phyloP scores from a whole-genome alignment of 768 basidiomycete species.

The Boletus huronensis region DNA sequence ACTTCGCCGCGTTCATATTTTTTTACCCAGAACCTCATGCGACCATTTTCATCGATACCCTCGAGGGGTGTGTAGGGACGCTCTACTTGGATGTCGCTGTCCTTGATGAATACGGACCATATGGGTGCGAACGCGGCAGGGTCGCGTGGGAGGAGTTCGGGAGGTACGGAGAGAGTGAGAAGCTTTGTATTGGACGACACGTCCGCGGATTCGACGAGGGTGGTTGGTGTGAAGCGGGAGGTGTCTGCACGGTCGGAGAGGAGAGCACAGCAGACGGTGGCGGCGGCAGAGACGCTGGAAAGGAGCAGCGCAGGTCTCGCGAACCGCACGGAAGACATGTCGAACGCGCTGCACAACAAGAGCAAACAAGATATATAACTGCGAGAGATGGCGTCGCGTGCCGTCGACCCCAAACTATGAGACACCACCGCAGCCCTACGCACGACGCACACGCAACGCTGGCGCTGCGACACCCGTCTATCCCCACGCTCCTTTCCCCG shows the following conservation, averaged over 20 bases:
- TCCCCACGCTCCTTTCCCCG: slow-evolving; percentile 30
- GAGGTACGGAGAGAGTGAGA: slow-evolving; percentile 57
- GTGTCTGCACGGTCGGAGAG: slow-evolving; percentile 48
- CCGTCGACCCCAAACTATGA: slow-evolving; percentile 28
- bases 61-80: slow-evolving; percentile 79
- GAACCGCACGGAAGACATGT: too few relatives aligned
- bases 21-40: slow-evolving; percentile 79
- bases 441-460: slow-evolving; percentile 26
- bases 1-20: slow-evolving; percentile 77
- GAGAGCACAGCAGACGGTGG: slow-evolving; percentile 51
- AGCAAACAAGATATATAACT: slow-evolving; percentile 17
- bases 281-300: slow-evolving; percentile 38
- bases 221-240: slow-evolving; percentile 53
- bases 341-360: slow-evolving; percentile 20
- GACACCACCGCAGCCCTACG: slow-evolving; percentile 24
- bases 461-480: slow-evolving; percentile 28
- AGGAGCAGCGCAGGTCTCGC: too few relatives aligned
- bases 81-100: slow-evolving; percentile 87
- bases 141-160: slow-evolving; percentile 32
- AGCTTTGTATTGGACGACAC: slow-evolving; percentile 61
- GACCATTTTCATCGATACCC: slow-evolving; percentile 62
- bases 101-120: slow-evolving; percentile 80
- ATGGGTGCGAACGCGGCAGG: slow-evolving; percentile 40
- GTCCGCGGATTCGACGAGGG: slow-evolving; percentile 49
- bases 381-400: too few relatives aligned